phyloP scores from a whole-genome alignment of 805 yeast genomes.

The Yamadazyma kitorensis region DNA sequence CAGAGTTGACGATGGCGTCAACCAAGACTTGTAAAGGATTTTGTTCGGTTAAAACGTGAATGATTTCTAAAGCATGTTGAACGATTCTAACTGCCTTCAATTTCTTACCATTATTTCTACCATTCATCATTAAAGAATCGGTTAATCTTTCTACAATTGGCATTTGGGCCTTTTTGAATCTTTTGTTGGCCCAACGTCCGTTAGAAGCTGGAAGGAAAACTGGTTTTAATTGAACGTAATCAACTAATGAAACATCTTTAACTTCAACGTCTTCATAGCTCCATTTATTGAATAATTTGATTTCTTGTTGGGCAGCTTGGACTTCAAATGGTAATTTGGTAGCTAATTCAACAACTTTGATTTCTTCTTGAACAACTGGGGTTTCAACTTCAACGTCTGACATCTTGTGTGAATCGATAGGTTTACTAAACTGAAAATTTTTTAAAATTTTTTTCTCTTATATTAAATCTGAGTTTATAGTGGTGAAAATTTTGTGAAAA shows the following conservation, averaged over 20 bases:
- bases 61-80: constrained; percentile 98
- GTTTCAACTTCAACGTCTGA: constrained; percentile 74
- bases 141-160: constrained; percentile 99
- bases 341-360: constrained; percentile 81
- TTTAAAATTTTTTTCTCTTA: constrained; percentile 7
- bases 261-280: constrained; percentile 96
- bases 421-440: constrained; percentile 9
- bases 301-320: constrained; percentile 92
- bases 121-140: constrained; percentile 99
- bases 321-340: constrained; percentile 96
- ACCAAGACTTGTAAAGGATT: constrained; percentile 99
- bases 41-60: constrained; percentile 94
- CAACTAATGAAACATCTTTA: constrained; percentile 96
- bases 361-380: constrained; percentile 83
- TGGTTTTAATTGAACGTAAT: constrained; percentile 98
- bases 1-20: constrained; percentile 99
- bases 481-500: constrained; percentile 14
- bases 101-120: constrained; percentile 99
- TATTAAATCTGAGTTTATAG: too few relatives aligned
- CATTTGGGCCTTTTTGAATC: constrained; percentile 99
- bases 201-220: constrained; percentile 99
- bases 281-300: constrained; percentile 99
- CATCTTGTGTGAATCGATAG: constrained; percentile 47
- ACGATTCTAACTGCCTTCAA: constrained; percentile 99
- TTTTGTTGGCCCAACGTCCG: constrained; percentile 98